Base-by-base conservation (phyloP, 1,139 yeast genomes). In the Yarrowia galli region DNA sequence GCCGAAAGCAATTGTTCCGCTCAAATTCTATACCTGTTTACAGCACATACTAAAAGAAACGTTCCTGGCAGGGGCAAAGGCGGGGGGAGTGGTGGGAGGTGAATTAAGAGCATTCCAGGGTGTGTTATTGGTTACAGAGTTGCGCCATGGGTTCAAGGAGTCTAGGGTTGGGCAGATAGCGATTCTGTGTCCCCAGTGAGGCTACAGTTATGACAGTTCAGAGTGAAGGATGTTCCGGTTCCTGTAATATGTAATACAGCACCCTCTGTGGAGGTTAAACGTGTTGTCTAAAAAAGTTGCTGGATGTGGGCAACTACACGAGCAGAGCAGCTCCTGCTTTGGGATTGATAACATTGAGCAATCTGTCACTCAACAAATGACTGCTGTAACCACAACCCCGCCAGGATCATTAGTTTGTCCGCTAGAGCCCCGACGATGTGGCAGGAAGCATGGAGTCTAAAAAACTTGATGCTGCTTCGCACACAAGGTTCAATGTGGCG, bases 401-500 rank as follows among this genome's bases (percentile, higher is more conserved):
- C 20, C n/a, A 8, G 20, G 40, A 36, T 36, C 40, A 15, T 36
- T 36, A 16, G n/a, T 36, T 16, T 15, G 9, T 13, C 40, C n/a
- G 43, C 43, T 40, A 15, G 43, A 36, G 40, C 40, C 8, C 15
- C 16, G 18, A 36, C 32, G 40, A 3, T 15, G 43, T 40, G 43
- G 43, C n/a, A n/a, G 5, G 43, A 18, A 16, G 20, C 9, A 16
- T 40, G 43, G 20, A n/a, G 20, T 6, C 18, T n/a, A n/a, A 40
- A 40, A 40, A 40, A n/a, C 6, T 3, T 2, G n/a, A 18, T n/a
- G 1, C 43, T n/a, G 43, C 16, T 18, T 16, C 9, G n/a, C n/a
- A 15, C 9, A 13, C 48, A 43, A 46, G 51, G 53, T 46, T 46
- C 51, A 46, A 46, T 46, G 53, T 46, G 53, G 53, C 53, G 53